Percentiles rank a stretch among this genome's conserved stretches.
These are phyloP conservation scores for Glaciozyma antarctica DNA, from an alignment of 768 basidiomycete genomes.

Conservation along the genomic window DNA sequence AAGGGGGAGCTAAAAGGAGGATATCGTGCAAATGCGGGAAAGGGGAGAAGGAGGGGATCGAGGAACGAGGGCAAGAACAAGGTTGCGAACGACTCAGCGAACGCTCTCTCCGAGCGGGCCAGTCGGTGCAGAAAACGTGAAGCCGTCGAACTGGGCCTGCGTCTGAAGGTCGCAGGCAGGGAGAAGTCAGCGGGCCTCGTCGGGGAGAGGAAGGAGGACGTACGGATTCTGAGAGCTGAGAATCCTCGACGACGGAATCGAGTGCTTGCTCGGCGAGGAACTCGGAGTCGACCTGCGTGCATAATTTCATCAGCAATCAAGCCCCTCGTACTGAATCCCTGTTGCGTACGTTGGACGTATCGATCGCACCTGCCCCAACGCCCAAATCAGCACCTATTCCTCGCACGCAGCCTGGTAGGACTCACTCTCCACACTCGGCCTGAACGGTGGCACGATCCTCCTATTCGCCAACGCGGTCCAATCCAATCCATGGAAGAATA, in stretches of 20 bases:
- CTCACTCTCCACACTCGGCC: conserved; percentile 85
- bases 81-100: background rate
- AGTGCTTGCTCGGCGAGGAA: conserved; percentile 90
- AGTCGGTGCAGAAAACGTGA: conserved; percentile 21
- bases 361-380: conserved; percentile 46
- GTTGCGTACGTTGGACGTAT: conserved; percentile 53
- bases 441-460: conserved; percentile 96
- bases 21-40: background rate
- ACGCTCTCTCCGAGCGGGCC: conserved; percentile 28
- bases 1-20: too few relatives aligned
- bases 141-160: conserved; percentile 70
- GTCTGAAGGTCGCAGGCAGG: conserved; percentile 49
- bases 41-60: background rate
- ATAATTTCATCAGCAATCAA: background rate
- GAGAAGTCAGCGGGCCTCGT: too few relatives aligned
- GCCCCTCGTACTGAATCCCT: too few relatives aligned
- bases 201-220: too few relatives aligned
- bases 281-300: conserved; percentile 85
- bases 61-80: background rate
- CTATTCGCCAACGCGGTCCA: conserved; percentile 72
- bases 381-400: background rate
- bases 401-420: background rate
- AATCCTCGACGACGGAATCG: conserved; percentile 89
- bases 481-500: conserved; percentile 88
- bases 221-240: conserved; percentile 61